These are phyloP conservation scores for Kappamyces sp. DNA, from an alignment of 192 early-diverging fungal species.

Conservation along the genomic window DNA sequence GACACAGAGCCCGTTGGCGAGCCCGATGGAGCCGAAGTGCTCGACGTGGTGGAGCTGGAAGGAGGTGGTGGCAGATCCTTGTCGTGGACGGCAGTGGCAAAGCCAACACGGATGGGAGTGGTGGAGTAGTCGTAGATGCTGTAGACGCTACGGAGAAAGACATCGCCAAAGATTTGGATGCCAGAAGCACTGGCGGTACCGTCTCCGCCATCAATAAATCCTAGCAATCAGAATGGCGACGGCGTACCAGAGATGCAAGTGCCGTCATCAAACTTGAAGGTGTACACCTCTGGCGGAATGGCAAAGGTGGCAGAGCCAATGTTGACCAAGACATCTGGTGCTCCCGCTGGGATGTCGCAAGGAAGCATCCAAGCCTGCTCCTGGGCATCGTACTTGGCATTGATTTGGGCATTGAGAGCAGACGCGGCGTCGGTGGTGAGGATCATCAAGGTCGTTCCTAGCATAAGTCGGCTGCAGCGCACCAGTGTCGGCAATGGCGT, in stretches of 20 bases:
- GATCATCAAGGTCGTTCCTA: slow-evolving; percentile 15
- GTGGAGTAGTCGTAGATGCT: slow-evolving; percentile 12
- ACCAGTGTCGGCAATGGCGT: slow-evolving; percentile 13
- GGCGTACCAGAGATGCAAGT: slow-evolving; percentile 21
- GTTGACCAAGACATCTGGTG: slow-evolving; percentile 22
- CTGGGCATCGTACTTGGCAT: neutral
- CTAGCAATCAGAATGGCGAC: too few relatives aligned
- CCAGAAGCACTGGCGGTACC: too few relatives aligned
- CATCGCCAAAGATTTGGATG: neutral
- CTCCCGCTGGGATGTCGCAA: slow-evolving; percentile 8
- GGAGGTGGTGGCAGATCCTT: too few relatives aligned
- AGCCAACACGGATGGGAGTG: neutral
- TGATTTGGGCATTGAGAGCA: slow-evolving; percentile 11
- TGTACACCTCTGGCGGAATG: slow-evolving; percentile 24
- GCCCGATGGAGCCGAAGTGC: too few relatives aligned
- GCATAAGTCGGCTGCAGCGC: too few relatives aligned
- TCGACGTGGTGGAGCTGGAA: too few relatives aligned
- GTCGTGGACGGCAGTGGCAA: neutral
- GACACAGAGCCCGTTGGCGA: too few relatives aligned
- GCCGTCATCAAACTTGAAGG: slow-evolving; percentile 18
- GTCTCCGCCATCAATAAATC: too few relatives aligned
- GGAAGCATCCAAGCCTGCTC: neutral
- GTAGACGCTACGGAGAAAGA: slow-evolving; percentile 7
- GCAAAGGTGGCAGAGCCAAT: slow-evolving; percentile 19
- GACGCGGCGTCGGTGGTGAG: slow-evolving; percentile 5